Conservation (phyloP, 208 protist genomes). For the Leishmania guyanensis region DNA sequence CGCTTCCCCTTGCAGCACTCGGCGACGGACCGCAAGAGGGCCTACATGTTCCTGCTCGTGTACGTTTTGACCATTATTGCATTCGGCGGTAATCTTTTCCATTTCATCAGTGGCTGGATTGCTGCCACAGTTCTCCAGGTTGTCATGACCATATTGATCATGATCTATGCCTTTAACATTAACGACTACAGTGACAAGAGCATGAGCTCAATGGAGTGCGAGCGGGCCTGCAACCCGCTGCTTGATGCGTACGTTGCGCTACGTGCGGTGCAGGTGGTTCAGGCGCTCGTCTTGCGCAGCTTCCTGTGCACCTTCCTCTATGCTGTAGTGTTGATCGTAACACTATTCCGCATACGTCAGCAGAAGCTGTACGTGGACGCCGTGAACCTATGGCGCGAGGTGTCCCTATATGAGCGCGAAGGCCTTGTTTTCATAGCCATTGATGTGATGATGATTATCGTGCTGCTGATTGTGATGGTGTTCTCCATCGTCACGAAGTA, state of each 20-base stretch:
- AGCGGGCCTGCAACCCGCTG: constrained; percentile 78
- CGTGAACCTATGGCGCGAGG: constrained; percentile 76
- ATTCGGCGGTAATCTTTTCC: constrained; percentile 56
- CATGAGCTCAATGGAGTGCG: constrained; percentile 79
- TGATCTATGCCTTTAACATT: constrained; percentile 83
- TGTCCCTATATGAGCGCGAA: constrained; percentile 62
- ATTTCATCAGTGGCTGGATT: constrained; percentile 86
- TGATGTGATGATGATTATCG: constrained; percentile 63
- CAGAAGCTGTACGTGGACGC: constrained; percentile 75
- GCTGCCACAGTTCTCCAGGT: constrained; percentile 61
- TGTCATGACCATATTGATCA: constrained; percentile 63
- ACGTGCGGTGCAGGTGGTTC: constrained; percentile 64
- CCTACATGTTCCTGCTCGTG: constrained; percentile 80
- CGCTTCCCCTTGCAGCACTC: constrained; percentile 66
- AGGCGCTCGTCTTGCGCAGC: constrained; percentile 53
- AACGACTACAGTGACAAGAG: constrained; percentile 82
- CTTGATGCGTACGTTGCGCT: constrained; percentile 72
- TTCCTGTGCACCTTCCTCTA: constrained; percentile 49
- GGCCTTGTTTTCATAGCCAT: constrained; percentile 61
- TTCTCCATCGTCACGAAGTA: constrained; percentile 70
- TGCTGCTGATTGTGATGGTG: constrained; percentile 64
- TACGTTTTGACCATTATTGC: constrained; percentile 62
- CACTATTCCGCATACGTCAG: constrained; percentile 53
- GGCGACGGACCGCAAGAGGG: constrained; percentile 73
- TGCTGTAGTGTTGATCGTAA: constrained; percentile 34